Percentiles rank a stretch among this genome's conserved stretches.
Conservation (phyloP, 352 stramenopile species). For the Globisporangium solare region DNA sequence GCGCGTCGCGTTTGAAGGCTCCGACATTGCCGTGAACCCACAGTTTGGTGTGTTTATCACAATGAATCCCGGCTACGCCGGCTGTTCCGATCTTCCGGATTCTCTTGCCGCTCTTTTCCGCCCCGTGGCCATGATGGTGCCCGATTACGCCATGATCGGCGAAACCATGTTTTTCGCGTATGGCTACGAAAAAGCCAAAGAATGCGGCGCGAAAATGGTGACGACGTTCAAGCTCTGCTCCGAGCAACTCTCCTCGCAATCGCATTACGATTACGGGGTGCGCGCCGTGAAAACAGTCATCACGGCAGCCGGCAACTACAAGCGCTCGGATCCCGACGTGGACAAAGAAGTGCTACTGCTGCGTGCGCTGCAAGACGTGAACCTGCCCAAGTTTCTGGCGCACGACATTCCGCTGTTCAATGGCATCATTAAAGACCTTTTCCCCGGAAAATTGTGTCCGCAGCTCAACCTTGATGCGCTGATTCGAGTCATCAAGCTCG, state of each 20-base stretch:
- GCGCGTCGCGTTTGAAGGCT: constrained; percentile 92
- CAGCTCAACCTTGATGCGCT: constrained; percentile 89
- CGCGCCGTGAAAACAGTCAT: constrained; percentile 95
- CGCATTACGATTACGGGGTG: constrained; percentile 97
- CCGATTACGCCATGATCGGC: constrained; percentile 94
- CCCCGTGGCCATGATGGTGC: constrained; percentile 97
- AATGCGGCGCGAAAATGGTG: constrained; percentile 95
- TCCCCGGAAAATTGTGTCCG: constrained; percentile 86
- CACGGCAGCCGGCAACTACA: constrained; percentile 93
- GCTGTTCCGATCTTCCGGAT: constrained; percentile 92
- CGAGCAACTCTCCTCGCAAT: constrained; percentile 92
- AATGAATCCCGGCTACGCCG: constrained; percentile 95
- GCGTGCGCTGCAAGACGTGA: constrained; percentile 92
- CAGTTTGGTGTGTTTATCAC: constrained; percentile 96
- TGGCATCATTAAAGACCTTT: constrained; percentile 93
- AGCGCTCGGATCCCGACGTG: constrained; percentile 89
- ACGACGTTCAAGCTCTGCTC: constrained; percentile 95
- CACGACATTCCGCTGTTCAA: constrained; percentile 94
- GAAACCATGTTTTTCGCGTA: constrained; percentile 97
- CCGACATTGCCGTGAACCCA: constrained; percentile 90
- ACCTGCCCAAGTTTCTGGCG: constrained; percentile 94
- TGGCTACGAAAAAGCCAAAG: constrained; percentile 90
- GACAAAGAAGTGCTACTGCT: constrained; percentile 92
- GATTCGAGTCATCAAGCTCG: constrained; percentile 85
- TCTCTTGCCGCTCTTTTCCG: constrained; percentile 94